These are phyloP conservation scores for Dendrobium officinale DNA, from an alignment of 106 monocot species.

Conservation along the genomic window DNA sequence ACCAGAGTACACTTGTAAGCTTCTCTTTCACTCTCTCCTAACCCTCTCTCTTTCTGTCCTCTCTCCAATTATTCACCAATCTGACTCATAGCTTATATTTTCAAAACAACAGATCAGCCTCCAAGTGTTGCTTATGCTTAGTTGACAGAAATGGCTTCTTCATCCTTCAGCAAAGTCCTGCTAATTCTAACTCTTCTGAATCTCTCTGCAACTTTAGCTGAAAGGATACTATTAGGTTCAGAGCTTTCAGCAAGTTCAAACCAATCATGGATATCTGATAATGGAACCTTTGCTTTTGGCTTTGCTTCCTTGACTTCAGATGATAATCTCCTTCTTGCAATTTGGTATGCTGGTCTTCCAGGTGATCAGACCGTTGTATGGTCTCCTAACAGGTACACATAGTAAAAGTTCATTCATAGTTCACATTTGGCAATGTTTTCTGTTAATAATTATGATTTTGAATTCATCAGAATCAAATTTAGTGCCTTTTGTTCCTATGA, in stretches of 20 bases:
- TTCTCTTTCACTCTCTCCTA: background rate
- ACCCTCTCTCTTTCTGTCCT: background rate
- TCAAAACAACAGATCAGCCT: background rate
- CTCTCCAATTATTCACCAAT: background rate
- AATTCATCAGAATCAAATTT: background rate
- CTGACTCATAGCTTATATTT: background rate
- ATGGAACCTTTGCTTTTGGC: conserved; percentile 30
- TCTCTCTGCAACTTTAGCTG: background rate
- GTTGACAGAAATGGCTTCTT: background rate
- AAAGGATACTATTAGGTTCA: conserved; percentile 18
- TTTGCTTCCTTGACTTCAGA: conserved; percentile 6
- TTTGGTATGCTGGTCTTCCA: conserved; percentile 26
- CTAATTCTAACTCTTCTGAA: background rate
- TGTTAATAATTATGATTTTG: background rate
- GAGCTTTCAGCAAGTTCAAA: conserved; percentile 9
- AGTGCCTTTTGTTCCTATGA: background rate
- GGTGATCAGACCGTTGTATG: conserved; percentile 25
- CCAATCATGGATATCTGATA: conserved; percentile 24
- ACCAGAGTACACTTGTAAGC: background rate
- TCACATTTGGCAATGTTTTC: background rate
- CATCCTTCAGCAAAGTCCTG: background rate
- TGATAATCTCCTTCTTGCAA: conserved; percentile 16
- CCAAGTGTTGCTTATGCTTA: background rate
- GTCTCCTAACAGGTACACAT: conserved; percentile 21
- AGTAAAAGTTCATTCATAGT: background rate